Evolutionary conservation across 208 protist species (phyloP).

Genomic region (Jaenimonas drosophilae): DNA sequence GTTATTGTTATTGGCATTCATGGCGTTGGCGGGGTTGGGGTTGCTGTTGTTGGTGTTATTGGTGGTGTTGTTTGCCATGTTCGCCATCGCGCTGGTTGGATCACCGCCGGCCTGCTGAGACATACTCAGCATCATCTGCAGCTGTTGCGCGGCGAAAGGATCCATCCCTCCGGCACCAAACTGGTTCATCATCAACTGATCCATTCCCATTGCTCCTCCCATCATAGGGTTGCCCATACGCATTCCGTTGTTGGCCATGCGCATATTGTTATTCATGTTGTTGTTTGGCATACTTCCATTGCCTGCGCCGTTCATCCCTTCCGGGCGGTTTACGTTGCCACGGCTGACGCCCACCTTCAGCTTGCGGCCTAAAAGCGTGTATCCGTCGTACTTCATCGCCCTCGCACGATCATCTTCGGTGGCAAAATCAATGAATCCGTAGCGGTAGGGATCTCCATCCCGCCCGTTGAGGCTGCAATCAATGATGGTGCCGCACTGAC

Average conservation of each 20-base stretch:
- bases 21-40: slow-evolving; percentile 10
- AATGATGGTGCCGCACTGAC: slow-evolving; percentile 69
- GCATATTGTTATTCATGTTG: slow-evolving; percentile 4
- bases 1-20: slow-evolving; percentile 11
- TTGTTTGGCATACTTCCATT: background rate
- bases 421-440: slow-evolving; percentile 85
- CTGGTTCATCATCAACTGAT: background rate
- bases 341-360: slow-evolving; percentile 81
- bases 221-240: background rate
- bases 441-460: slow-evolving; percentile 71
- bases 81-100: background rate
- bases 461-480: slow-evolving; percentile 80
- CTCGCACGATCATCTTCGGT: slow-evolving; percentile 62
- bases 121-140: background rate
- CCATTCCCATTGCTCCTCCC: background rate
- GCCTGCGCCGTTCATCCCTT: slow-evolving; percentile 9
- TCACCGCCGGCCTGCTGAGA: background rate
- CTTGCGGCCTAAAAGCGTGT: slow-evolving; percentile 59
- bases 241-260: slow-evolving; percentile 3
- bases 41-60: background rate
- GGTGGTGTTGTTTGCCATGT: no score
- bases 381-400: slow-evolving; percentile 84
- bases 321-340: slow-evolving; percentile 63
- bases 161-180: background rate
- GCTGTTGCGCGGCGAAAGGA: background rate